Evolutionary conservation across 1,139 yeast genomes (phyloP), one percentile per base, ranked within the genome.

Genomic region (Candida sojae): DNA sequence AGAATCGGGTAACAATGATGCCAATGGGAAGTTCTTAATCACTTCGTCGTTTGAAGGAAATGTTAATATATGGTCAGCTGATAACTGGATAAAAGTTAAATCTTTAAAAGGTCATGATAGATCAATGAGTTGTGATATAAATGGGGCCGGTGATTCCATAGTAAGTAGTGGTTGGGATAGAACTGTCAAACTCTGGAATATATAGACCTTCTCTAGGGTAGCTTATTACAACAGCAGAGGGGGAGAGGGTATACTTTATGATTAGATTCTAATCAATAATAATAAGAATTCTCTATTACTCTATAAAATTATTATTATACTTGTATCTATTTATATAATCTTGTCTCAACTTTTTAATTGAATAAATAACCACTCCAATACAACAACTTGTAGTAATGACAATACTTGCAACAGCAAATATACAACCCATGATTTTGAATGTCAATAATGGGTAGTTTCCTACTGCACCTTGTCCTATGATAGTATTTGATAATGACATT

Each of bases 161-260:
- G 77, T 82, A 2, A 81, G 88, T 52, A 78, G 90, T 49, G 93
- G 96, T 21, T 90, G 96, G 96, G 97, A 90, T 63, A 76, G 95
- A 52, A 75, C 88, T 21, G 75, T 88, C 3, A 87, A 85, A 59
- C 47, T 85, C 39, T 88, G 91, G 89, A 42, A 40, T n/a, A 21
- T 17, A 30, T 35, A 34, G 25, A 34, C 1, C 6, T 9, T 26
- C 6, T 8, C 2, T 6, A 26, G 9, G 4, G 9, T 6, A 26
- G 29, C 9, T 26, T 5, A 26, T 4, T 26, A 26, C 9, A 5
- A 17, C 3, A 17, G 21, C 21, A 17, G 21, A 17, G 21, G 21
- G 21, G 21, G 21, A 17, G 21, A 17, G 2, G 2, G 21, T 17
- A 17, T 17, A 3, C 21, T 17, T 17, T 17, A 17, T 17, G 21